Percentiles rank a stretch among this genome's conserved stretches.
Conservation (phyloP, 768 basidiomycete species). For the Podaxis sp. region DNA sequence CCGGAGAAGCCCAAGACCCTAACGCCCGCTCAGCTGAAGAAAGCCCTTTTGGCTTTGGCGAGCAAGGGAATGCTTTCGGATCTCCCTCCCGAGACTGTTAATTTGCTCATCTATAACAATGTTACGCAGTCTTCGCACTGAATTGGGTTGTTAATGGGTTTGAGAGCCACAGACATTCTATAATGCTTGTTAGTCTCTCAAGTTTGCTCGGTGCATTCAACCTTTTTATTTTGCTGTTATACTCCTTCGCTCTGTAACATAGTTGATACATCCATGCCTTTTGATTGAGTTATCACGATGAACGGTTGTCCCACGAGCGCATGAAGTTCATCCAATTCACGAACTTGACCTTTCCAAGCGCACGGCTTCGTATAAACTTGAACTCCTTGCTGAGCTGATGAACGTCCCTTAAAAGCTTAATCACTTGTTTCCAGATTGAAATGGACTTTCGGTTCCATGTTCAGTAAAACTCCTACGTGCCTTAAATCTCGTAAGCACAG, state of each 20-base stretch:
- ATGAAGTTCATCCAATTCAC: no score
- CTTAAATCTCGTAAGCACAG: no score
- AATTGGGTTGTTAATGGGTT: background rate
- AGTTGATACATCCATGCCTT: background rate
- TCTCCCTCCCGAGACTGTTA: constrained; percentile 55
- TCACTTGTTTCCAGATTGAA: background rate
- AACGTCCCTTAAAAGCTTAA: background rate
- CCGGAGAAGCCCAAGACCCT: constrained; percentile 42
- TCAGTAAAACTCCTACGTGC: no score
- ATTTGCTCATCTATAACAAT: constrained; percentile 82
- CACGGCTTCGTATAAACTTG: no score
- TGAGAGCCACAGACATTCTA: background rate
- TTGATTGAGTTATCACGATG: background rate
- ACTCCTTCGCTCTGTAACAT: background rate
- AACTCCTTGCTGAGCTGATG: background rate
- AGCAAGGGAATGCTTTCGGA: constrained; percentile 47
- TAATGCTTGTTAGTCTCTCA: background rate
- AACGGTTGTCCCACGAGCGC: background rate
- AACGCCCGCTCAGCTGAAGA: constrained; percentile 74
- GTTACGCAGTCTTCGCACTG: constrained; percentile 37
- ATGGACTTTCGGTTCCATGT: no score
- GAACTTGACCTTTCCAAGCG: no score
- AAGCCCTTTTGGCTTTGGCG: constrained; percentile 62
- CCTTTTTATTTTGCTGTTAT: background rate
- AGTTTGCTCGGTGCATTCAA: background rate